Percentiles rank a stretch among this genome's conserved stretches.
Evolutionary conservation across 2,329 filamentous ascomycete genomes (phyloP).

Genomic region (Periconia sp.): DNA sequence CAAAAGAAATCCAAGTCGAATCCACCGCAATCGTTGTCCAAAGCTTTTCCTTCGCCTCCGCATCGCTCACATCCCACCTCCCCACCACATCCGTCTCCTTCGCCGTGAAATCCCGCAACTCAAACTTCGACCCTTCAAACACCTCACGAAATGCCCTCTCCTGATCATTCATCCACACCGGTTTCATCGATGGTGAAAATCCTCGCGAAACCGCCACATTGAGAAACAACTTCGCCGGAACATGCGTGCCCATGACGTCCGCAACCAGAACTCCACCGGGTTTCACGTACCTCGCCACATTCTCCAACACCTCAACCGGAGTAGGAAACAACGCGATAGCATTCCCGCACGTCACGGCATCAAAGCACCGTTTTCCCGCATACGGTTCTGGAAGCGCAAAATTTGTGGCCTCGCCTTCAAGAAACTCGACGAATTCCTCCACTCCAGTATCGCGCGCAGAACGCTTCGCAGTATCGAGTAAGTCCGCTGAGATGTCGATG

Average conservation of each 20-base stretch:
- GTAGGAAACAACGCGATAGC: conserved; percentile 3
- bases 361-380: not conserved
- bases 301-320: not conserved
- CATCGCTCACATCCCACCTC: not conserved
- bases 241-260: not conserved
- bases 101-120: not conserved
- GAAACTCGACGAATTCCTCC: not conserved
- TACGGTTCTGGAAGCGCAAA: not conserved
- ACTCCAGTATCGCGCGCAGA: not conserved
- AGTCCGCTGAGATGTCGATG: conserved; percentile 5
- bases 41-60: not conserved
- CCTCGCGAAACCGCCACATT: conserved; percentile 5
- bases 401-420: not conserved
- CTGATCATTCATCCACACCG: not conserved
- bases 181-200: not conserved
- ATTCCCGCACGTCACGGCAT: conserved; percentile 6
- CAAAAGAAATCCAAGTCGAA: not conserved
- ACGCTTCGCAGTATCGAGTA: not conserved
- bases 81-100: not conserved
- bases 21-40: not conserved
- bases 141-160: not conserved
- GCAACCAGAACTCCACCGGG: conserved; percentile 6
- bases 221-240: conserved; percentile 5
- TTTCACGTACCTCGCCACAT: not conserved
- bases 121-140: not conserved